Conservation (phyloP, 106 monocot genomes). For the Amphibolis antarctica region DNA sequence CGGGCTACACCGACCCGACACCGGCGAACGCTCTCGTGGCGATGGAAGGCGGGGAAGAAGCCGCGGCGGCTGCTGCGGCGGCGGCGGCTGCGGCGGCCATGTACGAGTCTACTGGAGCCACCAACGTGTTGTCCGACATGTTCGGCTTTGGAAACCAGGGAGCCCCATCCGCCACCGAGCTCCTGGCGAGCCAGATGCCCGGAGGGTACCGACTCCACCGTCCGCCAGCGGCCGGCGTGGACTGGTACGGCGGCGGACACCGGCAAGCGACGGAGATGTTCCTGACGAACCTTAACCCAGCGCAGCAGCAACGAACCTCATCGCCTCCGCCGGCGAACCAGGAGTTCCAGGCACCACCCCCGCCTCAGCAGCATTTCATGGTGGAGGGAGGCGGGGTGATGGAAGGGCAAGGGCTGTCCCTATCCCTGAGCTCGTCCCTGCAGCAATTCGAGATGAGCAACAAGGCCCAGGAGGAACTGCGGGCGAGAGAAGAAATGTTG, state of each 20-base stretch:
- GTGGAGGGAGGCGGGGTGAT: slow-evolving; percentile 26
- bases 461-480: slow-evolving; percentile 32
- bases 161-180: slow-evolving; percentile 33
- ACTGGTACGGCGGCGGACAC: slow-evolving; percentile 13
- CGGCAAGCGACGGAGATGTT: slow-evolving; percentile 45
- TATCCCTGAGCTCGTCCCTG: slow-evolving; percentile 63
- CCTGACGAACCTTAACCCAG: slow-evolving; percentile 33
- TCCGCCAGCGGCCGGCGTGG: neutral
- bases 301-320: slow-evolving; percentile 1
- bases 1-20: slow-evolving; percentile 22
- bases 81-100: slow-evolving; percentile 19
- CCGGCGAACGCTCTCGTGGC: slow-evolving; percentile 23
- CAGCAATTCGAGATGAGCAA: slow-evolving; percentile 70
- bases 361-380: slow-evolving; percentile 2
- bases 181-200: slow-evolving; percentile 49
- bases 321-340: slow-evolving; percentile 11
- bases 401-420: slow-evolving; percentile 61
- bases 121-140: slow-evolving; percentile 72
- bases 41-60: slow-evolving; percentile 22
- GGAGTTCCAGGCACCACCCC: neutral
- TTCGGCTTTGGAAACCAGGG: slow-evolving; percentile 40
- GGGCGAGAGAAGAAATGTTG: slow-evolving; percentile 42
- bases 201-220: slow-evolving; percentile 10
- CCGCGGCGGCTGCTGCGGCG: slow-evolving; percentile 4
- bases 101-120: slow-evolving; percentile 29